phyloP scores from a whole-genome alignment of 208 protist species.

The Acanthamoeba royreba region DNA sequence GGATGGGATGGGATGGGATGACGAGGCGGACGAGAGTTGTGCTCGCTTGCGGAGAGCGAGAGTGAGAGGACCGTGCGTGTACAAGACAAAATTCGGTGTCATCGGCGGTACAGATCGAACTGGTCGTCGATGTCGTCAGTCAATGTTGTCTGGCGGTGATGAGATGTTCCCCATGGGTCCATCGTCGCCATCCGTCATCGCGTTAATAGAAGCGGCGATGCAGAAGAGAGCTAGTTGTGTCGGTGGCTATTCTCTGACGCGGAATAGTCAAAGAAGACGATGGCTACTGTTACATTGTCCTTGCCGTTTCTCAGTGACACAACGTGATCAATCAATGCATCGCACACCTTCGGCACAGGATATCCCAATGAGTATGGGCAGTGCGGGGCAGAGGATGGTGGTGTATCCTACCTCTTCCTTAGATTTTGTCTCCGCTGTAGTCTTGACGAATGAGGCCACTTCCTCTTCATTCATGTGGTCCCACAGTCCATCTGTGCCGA shows the following conservation, averaged over 20 bases:
- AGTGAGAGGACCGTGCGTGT: no score
- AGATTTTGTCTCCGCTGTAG: background rate
- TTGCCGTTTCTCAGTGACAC: background rate
- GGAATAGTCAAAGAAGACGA: background rate
- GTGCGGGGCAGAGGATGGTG: background rate
- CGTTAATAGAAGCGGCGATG: no score
- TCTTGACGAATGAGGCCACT: background rate
- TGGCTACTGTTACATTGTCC: slow-evolving; percentile 12
- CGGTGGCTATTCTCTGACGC: background rate
- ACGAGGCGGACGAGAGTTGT: no score
- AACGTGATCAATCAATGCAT: background rate
- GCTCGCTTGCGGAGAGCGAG: background rate
- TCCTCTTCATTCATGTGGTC: background rate
- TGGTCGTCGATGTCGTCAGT: no score
- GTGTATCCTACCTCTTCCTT: background rate
- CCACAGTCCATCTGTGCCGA: slow-evolving; percentile 15
- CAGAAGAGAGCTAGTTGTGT: no score
- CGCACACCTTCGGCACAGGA: background rate
- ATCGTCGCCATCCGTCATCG: no score
- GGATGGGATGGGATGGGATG: no score
- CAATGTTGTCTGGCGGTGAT: no score
- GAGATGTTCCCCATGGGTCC: no score
- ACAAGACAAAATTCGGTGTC: no score
- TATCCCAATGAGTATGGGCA: background rate
- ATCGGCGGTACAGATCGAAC: no score